Evolutionary conservation across 2,329 filamentous ascomycete genomes (phyloP).

Genomic region (Balansia obtecta): DNA sequence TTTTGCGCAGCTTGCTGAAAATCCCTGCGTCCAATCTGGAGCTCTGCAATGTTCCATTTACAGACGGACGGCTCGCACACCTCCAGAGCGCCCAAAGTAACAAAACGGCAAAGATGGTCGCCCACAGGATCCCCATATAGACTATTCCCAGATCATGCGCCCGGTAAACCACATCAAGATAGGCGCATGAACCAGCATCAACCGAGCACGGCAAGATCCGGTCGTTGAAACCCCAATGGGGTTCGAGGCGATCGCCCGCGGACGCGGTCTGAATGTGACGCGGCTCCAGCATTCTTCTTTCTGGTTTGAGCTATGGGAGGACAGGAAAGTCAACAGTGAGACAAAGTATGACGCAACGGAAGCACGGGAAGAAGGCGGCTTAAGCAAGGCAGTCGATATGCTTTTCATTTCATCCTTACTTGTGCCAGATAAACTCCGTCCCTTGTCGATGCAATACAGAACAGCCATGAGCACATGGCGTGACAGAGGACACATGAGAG

Average conservation of each 20-base stretch:
- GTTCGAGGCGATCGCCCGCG: constrained; percentile 21
- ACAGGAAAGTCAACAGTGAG: background rate
- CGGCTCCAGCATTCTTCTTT: constrained; percentile 8
- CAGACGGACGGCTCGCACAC: constrained; percentile 13
- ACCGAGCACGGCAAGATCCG: constrained; percentile 32
- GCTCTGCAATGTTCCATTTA: constrained; percentile 8
- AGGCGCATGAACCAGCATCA: constrained; percentile 34
- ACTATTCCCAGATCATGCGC: constrained; percentile 37
- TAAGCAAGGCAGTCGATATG: background rate
- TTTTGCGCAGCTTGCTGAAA: constrained; percentile 18
- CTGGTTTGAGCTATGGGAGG: background rate
- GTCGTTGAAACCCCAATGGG: constrained; percentile 36
- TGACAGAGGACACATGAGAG: background rate
- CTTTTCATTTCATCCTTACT: too few species aligned
- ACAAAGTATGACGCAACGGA: background rate
- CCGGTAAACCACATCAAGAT: constrained; percentile 38
- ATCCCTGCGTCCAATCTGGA: constrained; percentile 9
- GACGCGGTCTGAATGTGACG: constrained; percentile 31
- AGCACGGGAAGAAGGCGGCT: background rate
- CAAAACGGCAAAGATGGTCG: constrained; percentile 30
- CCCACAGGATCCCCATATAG: constrained; percentile 38
- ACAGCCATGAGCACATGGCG: background rate
- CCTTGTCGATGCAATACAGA: background rate
- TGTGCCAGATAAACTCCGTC: background rate
- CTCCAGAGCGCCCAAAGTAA: constrained; percentile 26